These are phyloP conservation scores for Plectosphaerella plurivora DNA, from an alignment of 2,329 filamentous ascomycete species.

Conservation along the genomic window DNA sequence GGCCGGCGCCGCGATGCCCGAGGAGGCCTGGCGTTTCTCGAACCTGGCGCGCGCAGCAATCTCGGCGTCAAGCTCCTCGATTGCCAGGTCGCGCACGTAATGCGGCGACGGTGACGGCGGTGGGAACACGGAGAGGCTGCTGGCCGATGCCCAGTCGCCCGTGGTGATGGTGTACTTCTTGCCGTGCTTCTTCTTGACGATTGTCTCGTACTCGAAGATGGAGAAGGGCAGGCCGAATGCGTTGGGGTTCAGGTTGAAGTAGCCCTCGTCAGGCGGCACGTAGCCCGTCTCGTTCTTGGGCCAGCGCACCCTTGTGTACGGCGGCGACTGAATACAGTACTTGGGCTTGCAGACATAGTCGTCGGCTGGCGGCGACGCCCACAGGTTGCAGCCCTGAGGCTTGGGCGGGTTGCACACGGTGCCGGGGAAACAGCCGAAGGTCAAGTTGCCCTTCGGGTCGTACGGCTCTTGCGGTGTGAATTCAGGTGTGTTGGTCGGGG, in stretches of 20 bases:
- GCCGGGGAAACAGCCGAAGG: constrained; percentile 51
- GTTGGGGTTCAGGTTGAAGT: constrained; percentile 61
- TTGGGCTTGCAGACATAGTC: constrained; percentile 41
- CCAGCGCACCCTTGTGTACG: constrained; percentile 34
- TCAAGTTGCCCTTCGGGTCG: constrained; percentile 32
- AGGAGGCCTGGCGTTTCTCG: neutral
- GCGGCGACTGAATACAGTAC: constrained; percentile 40
- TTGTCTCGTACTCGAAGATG: constrained; percentile 48
- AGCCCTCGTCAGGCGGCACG: constrained; percentile 48
- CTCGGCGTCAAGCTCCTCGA: neutral
- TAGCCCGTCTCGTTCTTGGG: constrained; percentile 38
- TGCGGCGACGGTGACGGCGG: neutral
- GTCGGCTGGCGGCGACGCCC: constrained; percentile 38
- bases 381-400: constrained; percentile 46
- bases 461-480: constrained; percentile 16
- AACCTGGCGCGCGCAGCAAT: neutral
- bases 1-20: constrained; percentile 30
- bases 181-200: constrained; percentile 28
- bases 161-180: constrained; percentile 41
- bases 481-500: constrained; percentile 31
- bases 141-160: constrained; percentile 51
- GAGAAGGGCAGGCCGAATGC: constrained; percentile 60
- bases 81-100: too few relatives aligned
- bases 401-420: constrained; percentile 49
- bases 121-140: constrained; percentile 37